Conservation (phyloP, 1,284 basidiomycete species). For the Bondarzewia mesenterica region DNA sequence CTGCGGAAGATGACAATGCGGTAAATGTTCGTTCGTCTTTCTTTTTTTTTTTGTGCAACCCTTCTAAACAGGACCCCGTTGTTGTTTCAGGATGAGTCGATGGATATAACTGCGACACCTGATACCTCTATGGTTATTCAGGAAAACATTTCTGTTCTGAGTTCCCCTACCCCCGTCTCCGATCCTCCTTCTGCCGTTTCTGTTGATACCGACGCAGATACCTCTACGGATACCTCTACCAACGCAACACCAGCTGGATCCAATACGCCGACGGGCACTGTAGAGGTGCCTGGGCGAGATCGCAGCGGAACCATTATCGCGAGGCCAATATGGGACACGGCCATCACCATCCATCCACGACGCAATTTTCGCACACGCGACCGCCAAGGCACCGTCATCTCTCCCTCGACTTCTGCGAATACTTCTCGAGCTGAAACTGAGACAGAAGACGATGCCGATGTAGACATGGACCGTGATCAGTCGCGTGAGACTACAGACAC, state of each 20-base stretch:
- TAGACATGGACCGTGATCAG: slow-evolving; percentile 37
- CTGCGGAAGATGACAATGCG: neutral
- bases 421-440: slow-evolving; percentile 62
- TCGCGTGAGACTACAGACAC: slow-evolving; percentile 22
- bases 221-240: slow-evolving; percentile 50
- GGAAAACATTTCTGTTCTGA: no score
- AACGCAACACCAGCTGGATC: slow-evolving; percentile 50
- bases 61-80: no score
- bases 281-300: slow-evolving; percentile 49
- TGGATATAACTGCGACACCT: no score
- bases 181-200: slow-evolving; percentile 15
- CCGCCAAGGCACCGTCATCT: slow-evolving; percentile 26
- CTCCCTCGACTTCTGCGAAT: slow-evolving; percentile 46
- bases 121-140: no score
- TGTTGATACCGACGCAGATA: slow-evolving; percentile 41
- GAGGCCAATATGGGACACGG: slow-evolving; percentile 50
- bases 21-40: no score
- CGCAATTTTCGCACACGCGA: slow-evolving; percentile 23
- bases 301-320: slow-evolving; percentile 71
- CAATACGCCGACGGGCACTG: slow-evolving; percentile 50
- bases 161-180: slow-evolving; percentile 9
- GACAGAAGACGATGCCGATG: slow-evolving; percentile 60
- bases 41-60: no score
- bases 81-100: slow-evolving; percentile 18
- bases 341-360: slow-evolving; percentile 17